Conservation (phyloP, 306 rosid species). For the Pyrus pyrifolia region DNA sequence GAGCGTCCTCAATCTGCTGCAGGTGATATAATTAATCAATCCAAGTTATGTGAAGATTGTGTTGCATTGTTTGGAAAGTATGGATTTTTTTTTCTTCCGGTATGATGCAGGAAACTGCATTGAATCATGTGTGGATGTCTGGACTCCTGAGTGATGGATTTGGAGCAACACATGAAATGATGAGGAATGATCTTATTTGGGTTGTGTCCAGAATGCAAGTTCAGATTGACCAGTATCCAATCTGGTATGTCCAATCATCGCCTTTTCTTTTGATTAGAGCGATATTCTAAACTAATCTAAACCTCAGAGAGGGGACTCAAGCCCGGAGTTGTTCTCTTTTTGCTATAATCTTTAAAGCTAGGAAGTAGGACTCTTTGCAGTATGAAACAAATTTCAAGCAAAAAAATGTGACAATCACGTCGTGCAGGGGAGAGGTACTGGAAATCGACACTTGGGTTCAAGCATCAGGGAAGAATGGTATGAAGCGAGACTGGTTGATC, state of each 20-base stretch:
- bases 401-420: not conserved
- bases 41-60: not conserved
- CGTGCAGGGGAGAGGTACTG: constrained; percentile 79
- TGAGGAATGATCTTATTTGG: constrained; percentile 80
- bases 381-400: not conserved
- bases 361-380: not conserved
- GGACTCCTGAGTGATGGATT: constrained; percentile 84
- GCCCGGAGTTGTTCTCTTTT: not conserved
- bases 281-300: not conserved
- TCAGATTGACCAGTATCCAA: constrained; percentile 69
- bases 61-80: not conserved
- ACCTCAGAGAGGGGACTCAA: not conserved
- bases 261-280: not conserved
- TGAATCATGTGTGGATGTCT: constrained; percentile 96
- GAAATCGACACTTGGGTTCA: constrained; percentile 97
- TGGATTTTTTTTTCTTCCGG: too few species aligned
- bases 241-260: constrained; percentile 43
- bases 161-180: constrained; percentile 97
- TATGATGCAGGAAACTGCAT: constrained; percentile 75
- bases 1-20: constrained; percentile 77
- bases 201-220: constrained; percentile 93
- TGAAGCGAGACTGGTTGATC: constrained; percentile 82
- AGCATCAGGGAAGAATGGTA: constrained; percentile 94
- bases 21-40: constrained; percentile 31
- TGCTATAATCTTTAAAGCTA: not conserved